These are phyloP conservation scores for Acacia melanoxylon DNA, from an alignment of 306 rosid species.

Conservation along the genomic window DNA sequence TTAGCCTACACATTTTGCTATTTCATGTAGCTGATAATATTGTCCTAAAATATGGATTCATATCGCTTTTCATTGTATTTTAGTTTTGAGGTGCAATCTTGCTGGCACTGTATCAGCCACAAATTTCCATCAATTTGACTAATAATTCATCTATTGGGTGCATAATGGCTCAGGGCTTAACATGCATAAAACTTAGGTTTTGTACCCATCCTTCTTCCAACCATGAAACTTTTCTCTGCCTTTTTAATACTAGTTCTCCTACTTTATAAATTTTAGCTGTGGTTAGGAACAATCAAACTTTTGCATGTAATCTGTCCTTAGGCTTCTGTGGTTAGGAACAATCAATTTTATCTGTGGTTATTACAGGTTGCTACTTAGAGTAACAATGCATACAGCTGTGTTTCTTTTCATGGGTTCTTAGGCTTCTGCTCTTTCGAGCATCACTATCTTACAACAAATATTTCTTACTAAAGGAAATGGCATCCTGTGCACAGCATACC, in stretches of 20 bases:
- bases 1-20: neutral
- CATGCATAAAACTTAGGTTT: neutral
- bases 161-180: slow-evolving; percentile 12
- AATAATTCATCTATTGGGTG: neutral
- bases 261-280: neutral
- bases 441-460: neutral
- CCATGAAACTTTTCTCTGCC: neutral
- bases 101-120: neutral
- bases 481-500: neutral
- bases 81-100: neutral
- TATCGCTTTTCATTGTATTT: neutral
- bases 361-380: slow-evolving; percentile 21
- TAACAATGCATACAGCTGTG: slow-evolving; percentile 6
- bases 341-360: neutral
- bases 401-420: neutral
- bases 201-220: neutral
- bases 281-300: neutral
- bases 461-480: slow-evolving; percentile 1
- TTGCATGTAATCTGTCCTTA: neutral
- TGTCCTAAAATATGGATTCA: neutral
- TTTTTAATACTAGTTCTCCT: neutral
- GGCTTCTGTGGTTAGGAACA: neutral
- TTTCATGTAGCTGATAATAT: neutral
- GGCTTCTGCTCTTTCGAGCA: slow-evolving; percentile 5
- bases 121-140: neutral